Conservation (phyloP, 495 filamentous ascomycete genomes). For the Hypoxylon cercidicola region DNA sequence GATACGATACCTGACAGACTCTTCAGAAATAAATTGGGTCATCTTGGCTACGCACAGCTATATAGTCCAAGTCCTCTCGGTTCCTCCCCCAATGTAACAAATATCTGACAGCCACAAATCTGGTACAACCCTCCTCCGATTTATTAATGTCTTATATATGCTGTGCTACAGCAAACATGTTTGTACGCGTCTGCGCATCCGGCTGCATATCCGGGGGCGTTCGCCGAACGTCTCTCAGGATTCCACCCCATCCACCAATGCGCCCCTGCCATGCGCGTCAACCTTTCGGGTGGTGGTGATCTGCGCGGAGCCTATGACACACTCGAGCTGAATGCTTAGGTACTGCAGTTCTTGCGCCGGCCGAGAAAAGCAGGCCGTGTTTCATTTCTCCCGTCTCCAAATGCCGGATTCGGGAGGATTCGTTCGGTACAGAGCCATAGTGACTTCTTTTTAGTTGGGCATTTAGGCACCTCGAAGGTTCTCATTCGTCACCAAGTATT, state of each 20-base stretch:
- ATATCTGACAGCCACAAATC: constrained; percentile 43
- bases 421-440: constrained; percentile 2
- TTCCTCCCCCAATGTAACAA: constrained; percentile 1
- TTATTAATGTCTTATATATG: constrained; percentile 34
- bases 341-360: constrained; percentile 8
- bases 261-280: constrained; percentile 24
- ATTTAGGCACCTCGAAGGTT: neutral
- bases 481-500: neutral
- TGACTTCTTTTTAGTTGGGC: constrained; percentile 8
- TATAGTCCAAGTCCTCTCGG: neutral
- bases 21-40: neutral
- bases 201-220: constrained; percentile 12
- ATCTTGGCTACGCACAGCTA: neutral
- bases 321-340: constrained; percentile 2
- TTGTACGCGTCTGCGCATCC: constrained; percentile 3
- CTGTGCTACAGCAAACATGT: constrained; percentile 12
- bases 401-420: neutral
- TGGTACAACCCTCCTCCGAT: constrained; percentile 38
- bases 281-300: constrained; percentile 23
- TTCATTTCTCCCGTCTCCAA: constrained; percentile 8
- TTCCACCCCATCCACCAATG: constrained; percentile 5
- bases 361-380: constrained; percentile 12
- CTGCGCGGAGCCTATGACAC: constrained; percentile 12
- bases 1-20: neutral
- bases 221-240: constrained; percentile 13